Evolutionary conservation across 2,329 filamentous ascomycete genomes (phyloP), one percentile per base, ranked within the genome.

Genomic region (Dothistroma pini): DNA sequence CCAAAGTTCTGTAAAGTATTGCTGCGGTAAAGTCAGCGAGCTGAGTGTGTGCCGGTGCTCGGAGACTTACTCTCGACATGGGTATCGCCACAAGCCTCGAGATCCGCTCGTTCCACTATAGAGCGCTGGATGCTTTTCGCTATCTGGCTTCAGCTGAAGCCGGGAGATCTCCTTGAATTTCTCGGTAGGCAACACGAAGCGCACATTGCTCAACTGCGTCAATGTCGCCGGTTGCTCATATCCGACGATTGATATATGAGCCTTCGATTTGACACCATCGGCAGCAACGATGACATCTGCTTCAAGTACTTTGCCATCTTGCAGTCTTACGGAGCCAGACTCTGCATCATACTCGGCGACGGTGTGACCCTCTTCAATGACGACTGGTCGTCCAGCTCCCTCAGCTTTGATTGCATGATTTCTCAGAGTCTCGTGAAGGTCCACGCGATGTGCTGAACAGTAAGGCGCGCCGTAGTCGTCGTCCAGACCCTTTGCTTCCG

Each of bases 1-100:
- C 59, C 54, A 31, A 61, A 61, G 38, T 61, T 61, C 19, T 61
- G 59, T 14, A 61, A 25, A 3, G 59, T 57, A 19, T 48, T n/a
- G 21, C 59, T 61, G 29, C 10, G 25, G 41, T 10, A 29, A 11
- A 16, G 34, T 56, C 21, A 53, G 32, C 16, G 7, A n/a, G 47
- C 32, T 53, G 11, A 9, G 32, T 10, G n/a, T 16, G 41, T 4
- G 48, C 8, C 6, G 31, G 1, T 2, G 54, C 25, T 31, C 21
- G 21, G 8, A 38, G 8, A 54, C 59, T 38, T 8, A 61, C 59
- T 50, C 38, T 41, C 55, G 34, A 47, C 59, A 61, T 8, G 48
- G 38, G 11, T 56, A 61, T n/a, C 59, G 25, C 21, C 57, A 35
- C 41, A 10, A 60, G 41, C 19, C 41, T 22, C 11, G 49, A 22